phyloP scores from a whole-genome alignment of 352 stramenopile species.

The Stramenopiles sp. region DNA sequence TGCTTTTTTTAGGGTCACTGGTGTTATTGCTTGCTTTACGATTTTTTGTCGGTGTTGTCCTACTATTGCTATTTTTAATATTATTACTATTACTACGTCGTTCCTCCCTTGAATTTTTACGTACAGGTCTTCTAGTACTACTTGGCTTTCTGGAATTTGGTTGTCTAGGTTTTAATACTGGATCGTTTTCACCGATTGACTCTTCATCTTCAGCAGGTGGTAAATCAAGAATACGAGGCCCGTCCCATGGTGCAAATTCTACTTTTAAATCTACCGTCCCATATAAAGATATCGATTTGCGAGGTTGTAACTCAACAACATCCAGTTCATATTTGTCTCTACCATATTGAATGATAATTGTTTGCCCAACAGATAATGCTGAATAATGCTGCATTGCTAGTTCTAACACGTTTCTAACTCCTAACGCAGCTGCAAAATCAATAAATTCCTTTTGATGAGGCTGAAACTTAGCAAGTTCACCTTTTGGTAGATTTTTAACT shows the following conservation, averaged over 20 bases:
- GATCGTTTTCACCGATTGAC: neutral
- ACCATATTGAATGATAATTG: constrained; percentile 4
- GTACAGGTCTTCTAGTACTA: neutral
- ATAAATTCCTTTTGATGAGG: constrained; percentile 7
- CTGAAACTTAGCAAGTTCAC: constrained; percentile 3
- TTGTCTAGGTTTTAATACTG: neutral
- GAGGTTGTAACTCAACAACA: neutral
- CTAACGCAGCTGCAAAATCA: neutral
- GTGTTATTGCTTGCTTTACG: neutral
- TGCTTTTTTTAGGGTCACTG: no score
- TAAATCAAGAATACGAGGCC: neutral
- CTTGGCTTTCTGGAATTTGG: neutral
- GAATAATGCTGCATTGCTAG: constrained; percentile 3
- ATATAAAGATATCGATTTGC: neutral
- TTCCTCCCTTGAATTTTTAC: neutral
- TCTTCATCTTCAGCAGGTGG: neutral
- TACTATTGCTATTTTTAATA: neutral
- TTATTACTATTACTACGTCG: neutral
- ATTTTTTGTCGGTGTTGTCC: neutral
- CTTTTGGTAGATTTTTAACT: constrained; percentile 5
- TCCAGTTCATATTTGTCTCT: neutral
- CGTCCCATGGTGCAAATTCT: neutral
- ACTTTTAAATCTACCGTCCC: neutral
- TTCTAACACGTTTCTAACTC: neutral
- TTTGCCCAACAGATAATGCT: constrained; percentile 4